Base-by-base conservation (phyloP, 106 monocot genomes). In the Dioscorea dumetorum region DNA sequence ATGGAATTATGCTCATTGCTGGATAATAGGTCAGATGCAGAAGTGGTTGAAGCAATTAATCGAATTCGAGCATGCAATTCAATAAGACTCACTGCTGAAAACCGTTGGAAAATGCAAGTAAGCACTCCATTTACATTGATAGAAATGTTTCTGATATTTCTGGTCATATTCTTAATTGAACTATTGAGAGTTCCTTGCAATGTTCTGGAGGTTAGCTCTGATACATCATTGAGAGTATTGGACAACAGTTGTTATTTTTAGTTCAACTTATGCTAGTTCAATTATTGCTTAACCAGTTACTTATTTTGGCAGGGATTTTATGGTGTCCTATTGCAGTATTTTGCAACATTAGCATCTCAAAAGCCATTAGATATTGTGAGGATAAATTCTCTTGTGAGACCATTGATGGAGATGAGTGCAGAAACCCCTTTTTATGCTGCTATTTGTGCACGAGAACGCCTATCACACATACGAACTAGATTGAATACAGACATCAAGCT, bases 401-500 rank as follows among this genome's bases (percentile, higher is more conserved):
- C 97, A 52, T 71, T 99, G 58, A 68, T 99, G 49, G 97, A 99
- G 72, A 99, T 87, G 78, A 87, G 89, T 61, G 59, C 50, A 7
- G 97, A 99, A 34, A 90, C 78, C 71, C 97, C 97, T 66, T 99
- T 78, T 83, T 99, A 84, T 76, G 89, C 97, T 48, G 84, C 97
- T 17, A 84, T 92, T 67, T 90, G 90, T 81, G 97, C 92, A 14
- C 75, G 92, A 24, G 59, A 90, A 68, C 72, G 92, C 8, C 72
- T 99, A 19, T 61, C 77, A 57, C 75, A 67, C 20, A 87, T 85
- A 14, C 52, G 97, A 31, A 79, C 68, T 50, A 77, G 61, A 34
- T 77, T 99, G 24, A 82, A 73, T 72, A 79, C 85, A 65, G 81
- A 87, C 75, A 59, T 90, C 33, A 89, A 90, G 74, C 75, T 70